Percentiles rank a stretch among this genome's conserved stretches.
phyloP scores from a whole-genome alignment of 2,329 filamentous ascomycete genomes.

The Exophiala sideris region DNA sequence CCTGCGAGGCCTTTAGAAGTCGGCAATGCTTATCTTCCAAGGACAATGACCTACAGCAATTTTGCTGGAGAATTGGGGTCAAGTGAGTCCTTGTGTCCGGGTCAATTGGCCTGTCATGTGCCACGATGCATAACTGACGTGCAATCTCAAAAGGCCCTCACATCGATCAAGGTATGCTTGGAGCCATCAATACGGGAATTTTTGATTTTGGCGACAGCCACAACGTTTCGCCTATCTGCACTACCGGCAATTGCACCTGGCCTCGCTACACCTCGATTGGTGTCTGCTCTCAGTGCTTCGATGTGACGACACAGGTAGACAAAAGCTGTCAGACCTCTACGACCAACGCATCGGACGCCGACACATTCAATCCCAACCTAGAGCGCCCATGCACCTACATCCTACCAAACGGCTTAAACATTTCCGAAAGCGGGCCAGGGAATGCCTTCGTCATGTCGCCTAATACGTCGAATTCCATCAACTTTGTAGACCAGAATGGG shows the following conservation, averaged over 20 bases:
- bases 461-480: too few relatives aligned
- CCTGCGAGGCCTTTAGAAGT: slow-evolving; percentile 8
- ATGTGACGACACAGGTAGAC: slow-evolving; percentile 4
- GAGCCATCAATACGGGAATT: slow-evolving; percentile 5
- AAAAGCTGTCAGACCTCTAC: slow-evolving; percentile 3
- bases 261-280: slow-evolving; percentile 7
- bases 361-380: background rate
- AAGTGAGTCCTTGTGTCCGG: background rate
- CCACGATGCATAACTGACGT: too few relatives aligned
- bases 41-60: too few relatives aligned
- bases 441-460: too few relatives aligned
- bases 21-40: background rate
- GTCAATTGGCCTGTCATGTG: background rate
- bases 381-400: slow-evolving; percentile 8
- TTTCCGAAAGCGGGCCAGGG: background rate
- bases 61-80: slow-evolving; percentile 11
- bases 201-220: background rate
- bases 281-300: slow-evolving; percentile 8
- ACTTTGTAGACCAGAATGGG: too few relatives aligned
- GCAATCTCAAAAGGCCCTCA: too few relatives aligned
- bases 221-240: background rate
- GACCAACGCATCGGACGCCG: background rate
- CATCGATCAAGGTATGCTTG: background rate
- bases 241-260: slow-evolving; percentile 15
- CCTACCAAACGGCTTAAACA: background rate